phyloP scores from a whole-genome alignment of 805 yeast genomes.

The Scheffersomyces spartinae region DNA sequence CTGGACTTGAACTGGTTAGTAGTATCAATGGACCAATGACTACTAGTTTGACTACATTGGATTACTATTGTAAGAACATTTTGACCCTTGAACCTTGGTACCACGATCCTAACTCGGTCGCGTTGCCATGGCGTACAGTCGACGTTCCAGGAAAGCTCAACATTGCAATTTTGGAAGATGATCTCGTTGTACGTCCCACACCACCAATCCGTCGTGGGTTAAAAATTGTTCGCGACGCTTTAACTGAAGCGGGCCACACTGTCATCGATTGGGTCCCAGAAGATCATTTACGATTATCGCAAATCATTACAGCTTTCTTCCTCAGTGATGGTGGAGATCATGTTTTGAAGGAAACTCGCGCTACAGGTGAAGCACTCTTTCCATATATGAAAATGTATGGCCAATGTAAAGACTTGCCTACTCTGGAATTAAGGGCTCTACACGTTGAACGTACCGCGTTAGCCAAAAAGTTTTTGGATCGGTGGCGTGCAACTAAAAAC shows the following conservation, averaged over 20 bases:
- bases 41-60: conserved; percentile 24
- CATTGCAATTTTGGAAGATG: conserved; percentile 33
- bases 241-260: conserved; percentile 36
- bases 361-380: conserved; percentile 35
- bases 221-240: too few species aligned
- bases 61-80: conserved; percentile 25
- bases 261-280: conserved; percentile 37
- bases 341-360: conserved; percentile 17
- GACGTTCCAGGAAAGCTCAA: conserved; percentile 24
- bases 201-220: conserved; percentile 33
- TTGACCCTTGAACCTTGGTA: conserved; percentile 32
- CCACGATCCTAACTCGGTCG: conserved; percentile 37
- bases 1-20: conserved; percentile 18
- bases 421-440: conserved; percentile 28
- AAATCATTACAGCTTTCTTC: conserved; percentile 24
- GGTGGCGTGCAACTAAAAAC: conserved; percentile 27
- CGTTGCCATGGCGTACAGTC: conserved; percentile 36
- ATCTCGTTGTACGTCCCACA: conserved; percentile 38
- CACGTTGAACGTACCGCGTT: conserved; percentile 24
- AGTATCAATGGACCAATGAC: conserved; percentile 41
- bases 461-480: conserved; percentile 28
- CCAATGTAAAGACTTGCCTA: conserved; percentile 19
- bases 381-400: conserved; percentile 31
- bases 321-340: conserved; percentile 35
- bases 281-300: conserved; percentile 19